Evolutionary conservation across 2,329 filamentous ascomycete genomes (phyloP), one percentile per base, ranked within the genome.

Genomic region (Amylocarpus encephaloides): DNA sequence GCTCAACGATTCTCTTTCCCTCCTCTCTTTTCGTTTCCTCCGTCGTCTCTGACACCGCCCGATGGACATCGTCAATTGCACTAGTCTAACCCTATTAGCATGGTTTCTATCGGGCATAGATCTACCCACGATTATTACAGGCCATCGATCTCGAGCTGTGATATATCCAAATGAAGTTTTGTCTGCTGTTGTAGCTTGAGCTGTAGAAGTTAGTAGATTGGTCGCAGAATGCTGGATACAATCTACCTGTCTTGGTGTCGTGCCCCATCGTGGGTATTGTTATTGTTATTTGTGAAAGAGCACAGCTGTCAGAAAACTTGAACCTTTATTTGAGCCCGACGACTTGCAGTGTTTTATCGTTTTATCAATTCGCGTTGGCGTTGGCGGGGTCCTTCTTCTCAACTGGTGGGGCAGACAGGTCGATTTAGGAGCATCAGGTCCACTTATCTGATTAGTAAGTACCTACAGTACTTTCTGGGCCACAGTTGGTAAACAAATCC

Each of bases 31-130:
- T 86, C 52, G 80, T 76, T 9, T 82, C 69, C 46, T 88, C 80
- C 39, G 49, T 55, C 5, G 54, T 58, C 33, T 78, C 73, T 32
- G 74, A 73, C 3, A 85, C 78, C 6, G 86, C 77, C 46, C 87
- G 86, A 71, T 95, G 90, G n/a, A 95, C 77, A 68, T 97, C 92
- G 67, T 98, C 92, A 63, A 98, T 93, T 49, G 86, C 88, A 66
- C 90, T 82, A 13, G 93, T 97, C 88, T 94, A 49, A 32, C 11
- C 32, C 43, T 49, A 42, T 67, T 49, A 67, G 62, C 43, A 13
- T 43, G 3, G 43, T 16, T 19, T 16, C 26, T 15, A 22, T 29
- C 35, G 29, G 3, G n/a, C 2, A 33, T 38, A n/a, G 45, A 26
- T 5, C 18, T 13, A 1, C 49, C 67, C 62, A 94, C 89, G 61